These are phyloP conservation scores for Cordyceps farinosa DNA, from an alignment of 2,329 filamentous ascomycete genomes.

Conservation along the genomic window DNA sequence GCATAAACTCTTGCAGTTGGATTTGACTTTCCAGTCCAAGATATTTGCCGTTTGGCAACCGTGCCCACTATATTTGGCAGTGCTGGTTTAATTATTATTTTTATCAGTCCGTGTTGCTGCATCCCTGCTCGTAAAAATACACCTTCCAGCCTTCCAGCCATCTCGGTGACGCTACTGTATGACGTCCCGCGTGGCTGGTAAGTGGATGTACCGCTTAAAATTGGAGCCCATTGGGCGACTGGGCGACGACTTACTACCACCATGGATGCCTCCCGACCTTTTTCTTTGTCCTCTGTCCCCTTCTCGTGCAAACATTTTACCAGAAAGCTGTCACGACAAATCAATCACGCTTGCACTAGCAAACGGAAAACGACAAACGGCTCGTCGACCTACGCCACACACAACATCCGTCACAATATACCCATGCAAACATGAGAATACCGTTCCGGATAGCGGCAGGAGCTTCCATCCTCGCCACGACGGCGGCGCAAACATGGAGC, in stretches of 20 bases:
- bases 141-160: too few species aligned
- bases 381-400: too few species aligned
- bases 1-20: too few species aligned
- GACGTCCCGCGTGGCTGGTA: conserved; percentile 11
- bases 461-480: not conserved
- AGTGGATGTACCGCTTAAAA: not conserved
- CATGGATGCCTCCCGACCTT: not conserved
- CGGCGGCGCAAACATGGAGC: conserved; percentile 18
- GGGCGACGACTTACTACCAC: too few species aligned
- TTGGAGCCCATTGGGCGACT: not conserved
- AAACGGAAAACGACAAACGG: too few species aligned
- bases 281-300: not conserved
- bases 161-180: not conserved
- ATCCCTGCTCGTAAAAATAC: too few species aligned
- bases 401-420: not conserved
- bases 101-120: too few species aligned
- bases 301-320: not conserved
- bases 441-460: conserved; percentile 14
- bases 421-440: conserved; percentile 12
- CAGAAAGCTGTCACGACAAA: too few species aligned
- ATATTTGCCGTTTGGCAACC: too few species aligned
- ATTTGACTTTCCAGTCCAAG: too few species aligned
- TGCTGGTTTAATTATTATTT: too few species aligned
- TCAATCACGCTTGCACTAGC: not conserved
- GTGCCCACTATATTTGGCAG: too few species aligned